Conservation (phyloP, 345 rosid species). For the Pugionium dolabratum region DNA sequence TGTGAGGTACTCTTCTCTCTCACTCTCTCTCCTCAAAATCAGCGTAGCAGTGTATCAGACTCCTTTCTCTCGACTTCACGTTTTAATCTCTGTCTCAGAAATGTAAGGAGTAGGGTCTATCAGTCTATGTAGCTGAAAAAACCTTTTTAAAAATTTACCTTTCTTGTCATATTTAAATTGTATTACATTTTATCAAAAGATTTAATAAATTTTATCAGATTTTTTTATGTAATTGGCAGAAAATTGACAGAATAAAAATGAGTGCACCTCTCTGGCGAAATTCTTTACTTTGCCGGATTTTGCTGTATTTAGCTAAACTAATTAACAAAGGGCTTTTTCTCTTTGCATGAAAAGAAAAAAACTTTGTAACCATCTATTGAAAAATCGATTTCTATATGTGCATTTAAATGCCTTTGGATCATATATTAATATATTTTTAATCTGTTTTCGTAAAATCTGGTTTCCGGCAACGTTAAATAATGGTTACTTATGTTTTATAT, state of each 20-base stretch:
- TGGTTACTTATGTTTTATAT: background rate
- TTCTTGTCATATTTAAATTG: constrained; percentile 16
- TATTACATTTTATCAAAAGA: background rate
- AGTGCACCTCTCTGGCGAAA: constrained; percentile 12
- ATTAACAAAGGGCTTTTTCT: background rate
- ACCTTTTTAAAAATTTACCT: constrained; percentile 7
- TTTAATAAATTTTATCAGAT: background rate
- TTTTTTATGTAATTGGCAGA: background rate
- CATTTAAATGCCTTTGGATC: too few relatives aligned
- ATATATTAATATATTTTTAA: too few relatives aligned
- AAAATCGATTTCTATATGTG: too few relatives aligned
- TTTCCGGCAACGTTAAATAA: background rate
- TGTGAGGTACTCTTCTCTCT: constrained; percentile 43
- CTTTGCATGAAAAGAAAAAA: constrained; percentile 1
- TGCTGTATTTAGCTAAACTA: constrained; percentile 10
- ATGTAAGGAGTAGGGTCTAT: constrained; percentile 30
- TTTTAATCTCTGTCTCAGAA: constrained; percentile 30
- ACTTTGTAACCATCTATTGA: too few relatives aligned
- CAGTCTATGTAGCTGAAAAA: constrained; percentile 9
- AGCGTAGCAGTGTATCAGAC: constrained; percentile 40
- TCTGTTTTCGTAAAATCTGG: too few relatives aligned
- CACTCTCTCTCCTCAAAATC: constrained; percentile 42
- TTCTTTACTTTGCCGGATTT: constrained; percentile 25
- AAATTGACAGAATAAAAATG: constrained; percentile 30
- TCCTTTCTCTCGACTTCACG: constrained; percentile 37